Percentiles rank a stretch among this genome's conserved stretches.
phyloP scores from a whole-genome alignment of 2,329 filamentous ascomycete species.

The Claviceps cyperi region DNA sequence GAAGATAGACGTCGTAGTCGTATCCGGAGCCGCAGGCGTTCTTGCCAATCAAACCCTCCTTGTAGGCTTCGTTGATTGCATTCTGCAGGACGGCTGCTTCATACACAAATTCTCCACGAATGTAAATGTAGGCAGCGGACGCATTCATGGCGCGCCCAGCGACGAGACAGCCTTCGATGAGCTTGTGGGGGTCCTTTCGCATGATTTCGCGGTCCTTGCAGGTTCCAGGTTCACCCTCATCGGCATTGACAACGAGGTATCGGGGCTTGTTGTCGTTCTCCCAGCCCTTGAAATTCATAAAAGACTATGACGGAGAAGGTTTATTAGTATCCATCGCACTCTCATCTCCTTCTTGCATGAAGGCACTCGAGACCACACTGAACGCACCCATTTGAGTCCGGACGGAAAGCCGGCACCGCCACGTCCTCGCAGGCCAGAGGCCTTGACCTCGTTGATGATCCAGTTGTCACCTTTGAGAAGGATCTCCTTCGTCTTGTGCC shows the following conservation, averaged over 20 bases:
- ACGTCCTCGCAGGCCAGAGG: slow-evolving; percentile 85
- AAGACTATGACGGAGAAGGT: slow-evolving; percentile 49
- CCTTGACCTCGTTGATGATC: slow-evolving; percentile 96
- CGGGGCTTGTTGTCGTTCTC: slow-evolving; percentile 93
- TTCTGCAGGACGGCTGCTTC: slow-evolving; percentile 87
- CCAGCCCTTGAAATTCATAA: slow-evolving; percentile 99
- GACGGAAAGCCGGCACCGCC: slow-evolving; percentile 97
- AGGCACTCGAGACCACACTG: not conserved
- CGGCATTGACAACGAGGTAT: slow-evolving; percentile 95
- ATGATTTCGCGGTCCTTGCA: slow-evolving; percentile 99
- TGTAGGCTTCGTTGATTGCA: slow-evolving; percentile 95
- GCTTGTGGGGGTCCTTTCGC: slow-evolving; percentile 99
- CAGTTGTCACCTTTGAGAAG: slow-evolving; percentile 94
- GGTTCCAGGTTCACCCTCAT: slow-evolving; percentile 96
- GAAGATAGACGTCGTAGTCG: slow-evolving; percentile 93
- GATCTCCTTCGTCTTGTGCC: slow-evolving; percentile 99
- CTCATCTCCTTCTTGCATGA: too few relatives aligned
- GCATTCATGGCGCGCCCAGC: slow-evolving; percentile 98
- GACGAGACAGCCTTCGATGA: slow-evolving; percentile 91
- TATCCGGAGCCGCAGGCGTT: slow-evolving; percentile 95
- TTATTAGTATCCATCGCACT: not conserved
- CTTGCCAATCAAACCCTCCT: slow-evolving; percentile 89
- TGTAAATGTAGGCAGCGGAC: slow-evolving; percentile 97
- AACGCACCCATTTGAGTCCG: slow-evolving; percentile 91
- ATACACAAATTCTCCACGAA: slow-evolving; percentile 94